phyloP scores from a whole-genome alignment of 2,329 filamentous ascomycete species.

The Whalleya microplaca region DNA sequence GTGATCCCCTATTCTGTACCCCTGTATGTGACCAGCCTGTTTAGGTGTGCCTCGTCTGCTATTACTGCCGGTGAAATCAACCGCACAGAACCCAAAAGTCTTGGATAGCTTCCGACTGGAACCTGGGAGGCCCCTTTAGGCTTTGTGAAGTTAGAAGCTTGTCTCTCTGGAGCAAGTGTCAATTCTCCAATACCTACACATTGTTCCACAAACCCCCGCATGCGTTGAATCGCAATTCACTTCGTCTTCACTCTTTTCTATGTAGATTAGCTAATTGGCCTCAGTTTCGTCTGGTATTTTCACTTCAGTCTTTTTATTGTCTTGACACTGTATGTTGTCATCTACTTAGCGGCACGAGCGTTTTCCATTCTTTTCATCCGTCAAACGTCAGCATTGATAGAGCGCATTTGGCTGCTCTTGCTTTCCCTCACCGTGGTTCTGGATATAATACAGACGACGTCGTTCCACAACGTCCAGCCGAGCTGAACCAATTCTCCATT shows the following conservation, averaged over 20 bases:
- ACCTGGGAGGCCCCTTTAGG: constrained; percentile 12
- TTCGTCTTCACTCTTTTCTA: constrained; percentile 7
- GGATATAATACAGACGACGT: constrained; percentile 30
- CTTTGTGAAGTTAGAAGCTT: constrained; percentile 3
- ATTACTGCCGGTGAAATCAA: constrained; percentile 29
- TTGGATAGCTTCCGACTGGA: constrained; percentile 11
- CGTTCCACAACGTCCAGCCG: constrained; percentile 22
- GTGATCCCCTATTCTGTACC: constrained; percentile 42
- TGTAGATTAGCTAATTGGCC: constrained; percentile 8
- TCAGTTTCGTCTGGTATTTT: constrained; percentile 9
- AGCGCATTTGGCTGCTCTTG: constrained; percentile 26
- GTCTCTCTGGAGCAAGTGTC: constrained; percentile 8
- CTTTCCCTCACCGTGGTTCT: constrained; percentile 25
- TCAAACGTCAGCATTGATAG: constrained; percentile 25
- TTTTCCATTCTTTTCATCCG: constrained; percentile 23
- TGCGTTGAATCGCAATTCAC: neutral
- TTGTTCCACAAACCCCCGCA: neutral
- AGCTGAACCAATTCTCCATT: constrained; percentile 18
- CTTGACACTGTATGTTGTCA: constrained; percentile 15
- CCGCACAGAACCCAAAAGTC: constrained; percentile 18
- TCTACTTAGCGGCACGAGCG: constrained; percentile 6
- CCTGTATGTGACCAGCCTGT: constrained; percentile 38
- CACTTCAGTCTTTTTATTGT: constrained; percentile 17
- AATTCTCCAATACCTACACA: constrained; percentile 5
- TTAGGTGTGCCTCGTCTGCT: constrained; percentile 23